Evolutionary conservation across 1,284 basidiomycete genomes (phyloP), one percentile per base, ranked within the genome.

Genomic region (Papiliotrema fonsecae): DNA sequence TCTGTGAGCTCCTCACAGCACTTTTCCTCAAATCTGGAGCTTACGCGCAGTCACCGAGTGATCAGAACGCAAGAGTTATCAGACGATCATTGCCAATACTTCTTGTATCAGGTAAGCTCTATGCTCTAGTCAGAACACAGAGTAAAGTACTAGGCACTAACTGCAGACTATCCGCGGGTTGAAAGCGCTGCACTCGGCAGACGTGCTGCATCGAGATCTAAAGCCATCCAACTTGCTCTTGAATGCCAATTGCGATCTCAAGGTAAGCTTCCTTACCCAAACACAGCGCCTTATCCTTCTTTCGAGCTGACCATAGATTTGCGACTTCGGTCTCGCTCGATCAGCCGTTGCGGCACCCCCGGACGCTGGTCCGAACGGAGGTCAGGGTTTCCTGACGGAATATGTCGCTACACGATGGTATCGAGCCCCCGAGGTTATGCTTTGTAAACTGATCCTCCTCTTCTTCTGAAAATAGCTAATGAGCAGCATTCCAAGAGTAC

Each of bases 351-450:
- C 82, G 37, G 86, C 86, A 0, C 86, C 85, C 6, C 87, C 87
- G 2, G 84, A 87, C 60, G 81, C 84, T 4, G 77, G 75, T 34
- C 86, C 82, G 13, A 82, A 87, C 54, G 88, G 88, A 56, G 86
- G 83, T 49, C 85, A 83, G 59, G 90, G 87, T 0, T 91, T 92
- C 73, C 90, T 94, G 86, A 94, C 90, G 0, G 91, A 94, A 81
- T 92, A 91, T 60, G 89, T 92, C 30, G 88, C 89, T 6, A 91
- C 91, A 22, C 79, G 90, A 68, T 94, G 90, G 91, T 94, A 94
- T 67, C 83, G 90, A 25, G 91, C 90, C 0, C 90, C 91, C 0
- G 90, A 94, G 72, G 88, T 94, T 55, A 94, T 94, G 91, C 79
- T 94, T 35, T 92, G 72, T 74, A 48, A 57, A 70, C 13, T 30